Conservation (phyloP, 2,329 filamentous ascomycete genomes). For the Dactylellina cionopaga region DNA sequence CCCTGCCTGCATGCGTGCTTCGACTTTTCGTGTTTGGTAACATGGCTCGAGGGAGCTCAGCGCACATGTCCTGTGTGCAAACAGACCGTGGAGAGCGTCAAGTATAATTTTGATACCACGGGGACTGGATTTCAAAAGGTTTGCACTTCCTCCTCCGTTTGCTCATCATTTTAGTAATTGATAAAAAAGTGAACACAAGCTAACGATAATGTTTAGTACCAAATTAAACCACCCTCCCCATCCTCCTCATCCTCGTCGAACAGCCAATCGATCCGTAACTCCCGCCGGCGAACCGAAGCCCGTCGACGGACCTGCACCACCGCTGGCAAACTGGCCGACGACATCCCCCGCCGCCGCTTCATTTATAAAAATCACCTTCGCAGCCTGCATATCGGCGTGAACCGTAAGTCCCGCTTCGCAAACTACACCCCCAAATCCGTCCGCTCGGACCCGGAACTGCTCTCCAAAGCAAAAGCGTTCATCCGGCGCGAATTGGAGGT, state of each 20-base stretch:
- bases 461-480: slow-evolving; percentile 81
- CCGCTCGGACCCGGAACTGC: slow-evolving; percentile 71
- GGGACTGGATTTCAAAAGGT: slow-evolving; percentile 50
- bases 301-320: neutral
- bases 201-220: slow-evolving; percentile 25
- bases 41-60: slow-evolving; percentile 44
- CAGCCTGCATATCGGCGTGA: slow-evolving; percentile 84
- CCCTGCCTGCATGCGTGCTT: slow-evolving; percentile 50
- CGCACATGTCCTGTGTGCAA: slow-evolving; percentile 49
- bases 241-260: neutral
- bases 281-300: slow-evolving; percentile 18
- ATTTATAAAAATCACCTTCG: slow-evolving; percentile 79
- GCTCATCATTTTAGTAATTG: neutral
- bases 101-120: slow-evolving; percentile 41
- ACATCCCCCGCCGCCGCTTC: slow-evolving; percentile 71
- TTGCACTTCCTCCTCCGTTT: neutral
- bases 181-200: neutral
- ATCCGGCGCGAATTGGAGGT: slow-evolving; percentile 84
- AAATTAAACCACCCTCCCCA: slow-evolving; percentile 32
- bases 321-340: slow-evolving; percentile 19
- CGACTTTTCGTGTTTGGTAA: slow-evolving; percentile 48
- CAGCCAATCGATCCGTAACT: neutral
- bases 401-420: slow-evolving; percentile 77
- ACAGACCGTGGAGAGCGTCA: slow-evolving; percentile 36
- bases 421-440: slow-evolving; percentile 77